phyloP scores from a whole-genome alignment of 2,329 filamentous ascomycete species.

The Aspergillus cejpii region DNA sequence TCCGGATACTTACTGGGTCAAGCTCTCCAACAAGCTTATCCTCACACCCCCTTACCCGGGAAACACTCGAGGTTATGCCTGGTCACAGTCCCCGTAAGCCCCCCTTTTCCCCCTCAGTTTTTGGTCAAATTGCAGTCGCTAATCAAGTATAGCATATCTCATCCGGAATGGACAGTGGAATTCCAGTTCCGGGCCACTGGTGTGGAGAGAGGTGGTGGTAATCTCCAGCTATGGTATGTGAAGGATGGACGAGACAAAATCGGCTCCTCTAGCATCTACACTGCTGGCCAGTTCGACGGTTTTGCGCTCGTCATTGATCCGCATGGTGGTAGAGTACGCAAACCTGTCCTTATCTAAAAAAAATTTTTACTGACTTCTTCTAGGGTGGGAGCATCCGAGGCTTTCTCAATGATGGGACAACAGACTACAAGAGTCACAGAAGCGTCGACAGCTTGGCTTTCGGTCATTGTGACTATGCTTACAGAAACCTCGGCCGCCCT shows the following conservation, averaged over 20 bases:
- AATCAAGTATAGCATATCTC: slow-evolving; percentile 32
- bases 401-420: slow-evolving; percentile 86
- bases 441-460: slow-evolving; percentile 82
- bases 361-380: slow-evolving; percentile 3
- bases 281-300: slow-evolving; percentile 79
- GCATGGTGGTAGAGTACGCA: slow-evolving; percentile 58
- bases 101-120: neutral
- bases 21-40: slow-evolving; percentile 82
- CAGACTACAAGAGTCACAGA: slow-evolving; percentile 68
- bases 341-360: neutral
- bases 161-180: slow-evolving; percentile 71
- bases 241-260: slow-evolving; percentile 60
- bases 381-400: slow-evolving; percentile 74
- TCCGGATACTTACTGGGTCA: slow-evolving; percentile 12
- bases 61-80: slow-evolving; percentile 74
- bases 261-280: slow-evolving; percentile 73
- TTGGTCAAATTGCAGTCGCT: slow-evolving; percentile 1
- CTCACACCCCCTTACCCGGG: slow-evolving; percentile 84
- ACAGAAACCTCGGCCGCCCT: slow-evolving; percentile 83
- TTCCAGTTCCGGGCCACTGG: slow-evolving; percentile 84
- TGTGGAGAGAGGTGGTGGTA: slow-evolving; percentile 76
- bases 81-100: slow-evolving; percentile 57
- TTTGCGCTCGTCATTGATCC: slow-evolving; percentile 79
- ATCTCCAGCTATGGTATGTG: slow-evolving; percentile 88
- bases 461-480: slow-evolving; percentile 82